Percentiles rank a stretch among this genome's conserved stretches.
Conservation (phyloP, 495 filamentous ascomycete genomes). For the Trichodelitschia bisporula region DNA sequence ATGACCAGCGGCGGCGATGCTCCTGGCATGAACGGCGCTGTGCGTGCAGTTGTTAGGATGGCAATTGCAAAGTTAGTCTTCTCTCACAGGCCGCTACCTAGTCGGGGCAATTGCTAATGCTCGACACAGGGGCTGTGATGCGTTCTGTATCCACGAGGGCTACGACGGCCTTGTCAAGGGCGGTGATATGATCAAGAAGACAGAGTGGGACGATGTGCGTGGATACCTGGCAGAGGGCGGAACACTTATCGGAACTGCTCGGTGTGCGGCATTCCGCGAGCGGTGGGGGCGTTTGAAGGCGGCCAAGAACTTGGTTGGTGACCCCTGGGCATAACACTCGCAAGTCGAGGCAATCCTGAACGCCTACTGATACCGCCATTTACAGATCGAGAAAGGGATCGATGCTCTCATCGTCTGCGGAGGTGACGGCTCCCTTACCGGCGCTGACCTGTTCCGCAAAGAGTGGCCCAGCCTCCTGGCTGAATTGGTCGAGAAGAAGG, state of each 20-base stretch:
- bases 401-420: constrained; percentile 93
- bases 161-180: constrained; percentile 90
- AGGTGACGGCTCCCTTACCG: constrained; percentile 91
- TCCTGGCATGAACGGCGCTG: constrained; percentile 91
- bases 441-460: constrained; percentile 73
- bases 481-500: constrained; percentile 48
- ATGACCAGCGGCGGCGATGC: constrained; percentile 97
- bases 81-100: too few relatives aligned
- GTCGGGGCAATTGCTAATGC: too few relatives aligned
- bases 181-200: constrained; percentile 61
- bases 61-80: constrained; percentile 63
- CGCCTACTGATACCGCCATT: too few relatives aligned
- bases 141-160: constrained; percentile 80
- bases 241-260: constrained; percentile 87
- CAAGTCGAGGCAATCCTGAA: too few relatives aligned
- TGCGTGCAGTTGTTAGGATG: constrained; percentile 85
- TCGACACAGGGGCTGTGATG: constrained; percentile 67
- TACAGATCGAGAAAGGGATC: too few relatives aligned
- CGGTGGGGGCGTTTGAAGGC: constrained; percentile 56
- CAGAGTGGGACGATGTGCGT: constrained; percentile 86
- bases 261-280: constrained; percentile 74
- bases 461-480: constrained; percentile 76
- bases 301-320: constrained; percentile 78
- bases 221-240: constrained; percentile 88
- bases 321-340: too few relatives aligned